Base-by-base conservation (phyloP, 768 basidiomycete species). In the Stropharia rugosoannulata region DNA sequence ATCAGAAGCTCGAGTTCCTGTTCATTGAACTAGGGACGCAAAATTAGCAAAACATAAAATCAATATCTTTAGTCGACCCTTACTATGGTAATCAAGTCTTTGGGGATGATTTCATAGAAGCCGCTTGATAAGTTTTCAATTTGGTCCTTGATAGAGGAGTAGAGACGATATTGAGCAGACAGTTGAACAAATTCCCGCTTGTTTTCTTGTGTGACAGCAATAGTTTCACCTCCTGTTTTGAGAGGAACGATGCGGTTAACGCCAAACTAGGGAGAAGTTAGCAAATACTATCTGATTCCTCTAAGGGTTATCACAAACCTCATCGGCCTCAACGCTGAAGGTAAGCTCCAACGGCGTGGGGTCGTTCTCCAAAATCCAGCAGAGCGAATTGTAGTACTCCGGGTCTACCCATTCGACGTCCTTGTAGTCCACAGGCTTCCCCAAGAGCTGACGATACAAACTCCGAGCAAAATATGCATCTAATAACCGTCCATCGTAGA, bases 401-500 rank as follows among this genome's bases (percentile, higher is more conserved):
- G 95, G 95, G 72, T 98, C 95, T 40, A 98, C 90, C 87, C 93
- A 96, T 72, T 98, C 95, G 18, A 98, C 90, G 68, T 98, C 96
- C 59, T 86, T 82, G 71, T 98, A 93, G 70, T 98, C 95, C 55
- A 98, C 95, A 7, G 85, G 93, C 67, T 95, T 94, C 42, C 90
- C 93, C 27, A 99, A 80, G 25, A 99, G 79, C 69, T 98, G 97
- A 57, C 96, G 84, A 76, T 99, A 98, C 70, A 98, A 73, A 63
- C 96, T 96, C 62, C 95, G 87, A 15, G 94, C 94, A 69, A 99
- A 99, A 79, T 99, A 96, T 16, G 97, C 97, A 68, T 99, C 97
- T 39, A 99, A 83, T 16, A 99, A 80, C 27, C 97, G 86, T 5
- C 94, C 94, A 63, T 98, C 97, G 66, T 94, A 96, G 57, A 98